phyloP scores from a whole-genome alignment of 164 flowering plant species.

The Dillenia suffruticosa region DNA sequence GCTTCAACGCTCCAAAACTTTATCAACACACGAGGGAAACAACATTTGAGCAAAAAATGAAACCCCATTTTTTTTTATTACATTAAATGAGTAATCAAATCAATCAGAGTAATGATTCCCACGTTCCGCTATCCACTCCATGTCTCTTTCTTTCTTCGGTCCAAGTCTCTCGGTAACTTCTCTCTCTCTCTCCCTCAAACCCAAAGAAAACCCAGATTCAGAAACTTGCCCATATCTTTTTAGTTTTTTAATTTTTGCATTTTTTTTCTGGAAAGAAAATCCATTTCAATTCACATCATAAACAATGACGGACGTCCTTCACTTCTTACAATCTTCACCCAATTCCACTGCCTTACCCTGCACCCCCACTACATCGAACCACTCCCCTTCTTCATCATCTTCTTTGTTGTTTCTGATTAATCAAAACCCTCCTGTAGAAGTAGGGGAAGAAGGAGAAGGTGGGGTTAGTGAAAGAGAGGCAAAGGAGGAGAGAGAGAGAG shows the following conservation, averaged over 20 bases:
- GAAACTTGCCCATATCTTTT: not conserved
- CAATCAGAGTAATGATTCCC: slow-evolving; percentile 28
- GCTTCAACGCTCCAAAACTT: no score
- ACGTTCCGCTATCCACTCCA: slow-evolving; percentile 23
- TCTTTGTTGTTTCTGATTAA: slow-evolving; percentile 7
- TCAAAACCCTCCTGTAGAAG: slow-evolving; percentile 9
- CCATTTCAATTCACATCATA: slow-evolving; percentile 10
- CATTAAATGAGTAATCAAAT: no score
- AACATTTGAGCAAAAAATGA: no score
- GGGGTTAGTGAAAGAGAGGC: slow-evolving; percentile 9
- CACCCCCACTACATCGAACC: slow-evolving; percentile 12
- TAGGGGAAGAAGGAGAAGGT: slow-evolving; percentile 13
- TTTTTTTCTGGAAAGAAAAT: not conserved
- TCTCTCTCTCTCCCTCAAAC: slow-evolving; percentile 5
- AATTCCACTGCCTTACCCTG: slow-evolving; percentile 31
- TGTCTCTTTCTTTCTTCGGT: slow-evolving; percentile 30
- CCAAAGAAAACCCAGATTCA: slow-evolving; percentile 6
- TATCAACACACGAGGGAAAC: no score
- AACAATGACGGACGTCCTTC: slow-evolving; percentile 54
- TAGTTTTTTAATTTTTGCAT: not conserved
- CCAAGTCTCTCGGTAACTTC: slow-evolving; percentile 8
- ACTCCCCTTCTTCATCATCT: not conserved
- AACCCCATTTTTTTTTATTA: no score
- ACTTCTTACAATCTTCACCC: slow-evolving; percentile 38
- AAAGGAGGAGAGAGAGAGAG: slow-evolving; percentile 20